These are phyloP conservation scores for Brettanomyces naardenensis DNA, from an alignment of 805 yeast species.

Conservation along the genomic window DNA sequence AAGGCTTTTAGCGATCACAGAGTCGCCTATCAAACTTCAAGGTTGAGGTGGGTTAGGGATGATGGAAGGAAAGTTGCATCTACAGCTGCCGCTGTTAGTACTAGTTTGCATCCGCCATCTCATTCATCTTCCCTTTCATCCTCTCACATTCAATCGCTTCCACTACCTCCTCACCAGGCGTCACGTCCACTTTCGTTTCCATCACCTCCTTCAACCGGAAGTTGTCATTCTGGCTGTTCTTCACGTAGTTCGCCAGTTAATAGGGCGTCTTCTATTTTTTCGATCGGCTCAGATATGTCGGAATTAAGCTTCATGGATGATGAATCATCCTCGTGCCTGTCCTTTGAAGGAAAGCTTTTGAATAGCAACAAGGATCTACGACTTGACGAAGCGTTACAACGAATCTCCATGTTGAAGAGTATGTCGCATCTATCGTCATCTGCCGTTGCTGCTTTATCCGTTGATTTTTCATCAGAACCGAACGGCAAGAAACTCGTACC, in stretches of 20 bases:
- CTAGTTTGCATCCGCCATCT: not conserved
- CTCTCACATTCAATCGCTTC: not conserved
- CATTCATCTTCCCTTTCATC: not conserved
- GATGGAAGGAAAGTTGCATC: not conserved
- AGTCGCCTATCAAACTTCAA: conserved; percentile 17
- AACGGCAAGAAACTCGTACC: conserved; percentile 4
- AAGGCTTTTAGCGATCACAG: conserved; percentile 30
- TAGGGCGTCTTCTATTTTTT: conserved; percentile 38
- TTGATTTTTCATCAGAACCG: not conserved
- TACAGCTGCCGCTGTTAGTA: not conserved
- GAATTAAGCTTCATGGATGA: conserved; percentile 17
- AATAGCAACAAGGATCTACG: conserved; percentile 25
- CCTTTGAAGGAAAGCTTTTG: conserved; percentile 29
- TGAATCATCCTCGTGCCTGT: conserved; percentile 16
- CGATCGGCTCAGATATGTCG: conserved; percentile 25
- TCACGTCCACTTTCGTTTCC: no score
- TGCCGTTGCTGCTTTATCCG: not conserved
- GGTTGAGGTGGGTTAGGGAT: not conserved
- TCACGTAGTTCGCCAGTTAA: conserved; percentile 28
- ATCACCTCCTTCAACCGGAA: not conserved
- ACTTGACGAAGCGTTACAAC: conserved; percentile 30
- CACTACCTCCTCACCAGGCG: not conserved
- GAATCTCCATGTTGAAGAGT: conserved; percentile 23
- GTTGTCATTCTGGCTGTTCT: conserved; percentile 5
- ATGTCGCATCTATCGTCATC: conserved; percentile 8